Conservation (phyloP, 129 eudicot genomes). For the Pittosporum tobira region DNA sequence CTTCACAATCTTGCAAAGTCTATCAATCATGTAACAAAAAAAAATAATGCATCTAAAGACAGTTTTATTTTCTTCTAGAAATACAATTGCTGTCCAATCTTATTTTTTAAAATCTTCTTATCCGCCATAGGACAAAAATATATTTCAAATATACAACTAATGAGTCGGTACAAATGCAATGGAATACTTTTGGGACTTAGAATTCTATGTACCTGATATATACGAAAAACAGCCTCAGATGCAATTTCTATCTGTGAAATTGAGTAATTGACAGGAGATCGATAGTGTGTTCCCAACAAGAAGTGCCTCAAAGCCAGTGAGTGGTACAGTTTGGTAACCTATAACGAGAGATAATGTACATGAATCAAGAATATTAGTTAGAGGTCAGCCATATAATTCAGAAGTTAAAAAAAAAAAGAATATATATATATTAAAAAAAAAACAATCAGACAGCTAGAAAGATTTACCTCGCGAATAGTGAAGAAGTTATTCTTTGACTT, state of each 20-base stretch:
- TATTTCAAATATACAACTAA: no score
- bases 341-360: slow-evolving; percentile 4
- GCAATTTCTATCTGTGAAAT: slow-evolving; percentile 61
- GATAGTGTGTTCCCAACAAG: slow-evolving; percentile 75
- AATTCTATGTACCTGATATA: slow-evolving; percentile 56
- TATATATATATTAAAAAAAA: background rate
- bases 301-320: slow-evolving; percentile 92
- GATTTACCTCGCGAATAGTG: slow-evolving; percentile 74
- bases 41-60: background rate
- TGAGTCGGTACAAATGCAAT: no score
- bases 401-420: background rate
- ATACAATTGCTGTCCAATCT: background rate
- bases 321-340: slow-evolving; percentile 75
- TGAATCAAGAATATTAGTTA: background rate
- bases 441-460: background rate
- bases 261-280: slow-evolving; percentile 82
- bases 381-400: background rate
- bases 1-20: slow-evolving; percentile 67
- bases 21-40: slow-evolving; percentile 23
- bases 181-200: background rate
- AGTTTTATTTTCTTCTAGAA: background rate
- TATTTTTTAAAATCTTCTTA: no score
- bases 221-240: slow-evolving; percentile 61
- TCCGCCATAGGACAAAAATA: no score
- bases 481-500: slow-evolving; percentile 71